Percentiles rank a stretch among this genome's conserved stretches.
These are phyloP conservation scores for Suhomyces kilbournensis DNA, from an alignment of 805 yeast genomes.

Conservation along the genomic window DNA sequence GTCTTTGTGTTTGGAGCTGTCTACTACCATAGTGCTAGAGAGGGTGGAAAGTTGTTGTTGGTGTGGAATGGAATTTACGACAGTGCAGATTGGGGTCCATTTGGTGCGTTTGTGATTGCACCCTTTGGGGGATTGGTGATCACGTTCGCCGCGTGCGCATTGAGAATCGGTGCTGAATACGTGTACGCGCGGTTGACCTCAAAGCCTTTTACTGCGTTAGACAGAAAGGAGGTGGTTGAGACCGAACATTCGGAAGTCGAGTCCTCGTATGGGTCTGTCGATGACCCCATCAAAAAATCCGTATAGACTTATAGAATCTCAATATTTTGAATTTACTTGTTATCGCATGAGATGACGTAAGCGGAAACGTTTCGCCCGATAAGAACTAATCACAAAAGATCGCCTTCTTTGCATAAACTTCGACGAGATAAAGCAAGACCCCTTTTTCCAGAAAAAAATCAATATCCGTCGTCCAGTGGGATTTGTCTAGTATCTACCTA, in stretches of 20 bases:
- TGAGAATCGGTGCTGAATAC: conserved; percentile 41
- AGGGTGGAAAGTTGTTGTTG: conserved; percentile 74
- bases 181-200: conserved; percentile 33
- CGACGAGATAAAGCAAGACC: neutral
- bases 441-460: neutral
- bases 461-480: too few relatives aligned
- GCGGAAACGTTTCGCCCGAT: neutral
- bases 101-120: conserved; percentile 91
- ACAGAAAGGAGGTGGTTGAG: conserved; percentile 28
- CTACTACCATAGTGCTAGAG: conserved; percentile 67
- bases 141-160: conserved; percentile 49
- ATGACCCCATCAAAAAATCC: conserved; percentile 11
- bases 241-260: conserved; percentile 10
- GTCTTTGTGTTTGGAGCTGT: conserved; percentile 83
- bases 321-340: neutral
- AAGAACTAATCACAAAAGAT: neutral
- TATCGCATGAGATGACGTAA: neutral
- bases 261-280: conserved; percentile 15
- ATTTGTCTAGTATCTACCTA: too few relatives aligned
- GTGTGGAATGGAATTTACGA: conserved; percentile 78
- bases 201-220: conserved; percentile 44
- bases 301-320: neutral
- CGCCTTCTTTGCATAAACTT: neutral
- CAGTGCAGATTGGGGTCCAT: conserved; percentile 84
- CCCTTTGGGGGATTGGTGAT: conserved; percentile 75